Base-by-base conservation (phyloP, 352 stramenopile genomes). In the Phytophthora tubulina region DNA sequence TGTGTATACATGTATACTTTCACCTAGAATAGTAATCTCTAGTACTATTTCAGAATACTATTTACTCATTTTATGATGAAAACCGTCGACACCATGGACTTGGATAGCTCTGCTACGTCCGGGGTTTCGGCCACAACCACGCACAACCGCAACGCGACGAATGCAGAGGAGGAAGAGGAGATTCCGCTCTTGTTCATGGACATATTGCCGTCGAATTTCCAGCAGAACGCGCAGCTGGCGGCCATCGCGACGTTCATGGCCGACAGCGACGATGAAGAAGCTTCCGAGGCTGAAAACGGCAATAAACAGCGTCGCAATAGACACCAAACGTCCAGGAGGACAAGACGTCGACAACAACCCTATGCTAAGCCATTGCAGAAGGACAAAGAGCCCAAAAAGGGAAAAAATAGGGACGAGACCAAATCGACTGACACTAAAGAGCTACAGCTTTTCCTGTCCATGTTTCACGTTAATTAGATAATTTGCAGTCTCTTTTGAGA, bases 181-280 rank as follows among this genome's bases (percentile, higher is more conserved):
- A 88, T 91, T 80, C 88, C 88, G 59, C 81, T 95, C 30, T 80
- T 95, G 63, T 93, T 95, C 65, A 89, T 91, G 85, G 85, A 89
- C 51, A 42, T 63, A 7, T 72, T 95, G 9, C 88, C 88, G n/a
- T 68, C 72, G 7, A 76, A 84, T 65, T 95, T 94, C 68, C 50
- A 83, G 71, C 70, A 80, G 38, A 95, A 80, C 50, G 77, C 81
- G 53, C 82, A 95, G 75, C 74, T 95, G 32, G 86, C 85, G 32
- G 88, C 88, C 36, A 84, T 95, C 49, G 82, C 83, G 52, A 88
- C 85, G 59, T 91, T 95, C 75, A 92, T 93, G 81, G 71, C 72
- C 46, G 84, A 82, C 64, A 86, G 79, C 41, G 80, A 89, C 36
- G 81, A 83, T 17, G 73, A 67, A 3, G 31, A 52, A 11, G 49